Percentiles rank a stretch among this genome's conserved stretches.
Evolutionary conservation across 345 rosid genomes (phyloP).

Genomic region (Draba incana): DNA sequence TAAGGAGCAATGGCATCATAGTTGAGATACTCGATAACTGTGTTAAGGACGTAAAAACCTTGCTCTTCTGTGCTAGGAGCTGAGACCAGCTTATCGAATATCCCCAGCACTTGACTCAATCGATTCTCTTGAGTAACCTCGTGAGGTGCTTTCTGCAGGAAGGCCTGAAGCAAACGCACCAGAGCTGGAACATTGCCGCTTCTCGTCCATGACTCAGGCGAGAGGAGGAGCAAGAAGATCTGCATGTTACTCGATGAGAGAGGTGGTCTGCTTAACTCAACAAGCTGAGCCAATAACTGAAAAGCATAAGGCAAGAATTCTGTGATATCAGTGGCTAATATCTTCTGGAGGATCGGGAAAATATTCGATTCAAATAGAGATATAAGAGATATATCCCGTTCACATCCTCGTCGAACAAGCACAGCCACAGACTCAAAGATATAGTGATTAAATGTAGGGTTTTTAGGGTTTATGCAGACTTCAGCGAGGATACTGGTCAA

Average conservation of each 20-base stretch:
- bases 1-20: constrained; percentile 62
- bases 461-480: constrained; percentile 91
- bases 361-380: constrained; percentile 76
- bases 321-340: constrained; percentile 74
- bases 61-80: constrained; percentile 88
- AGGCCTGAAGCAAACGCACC: constrained; percentile 97
- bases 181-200: constrained; percentile 96
- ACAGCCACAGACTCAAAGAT: constrained; percentile 96
- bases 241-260: constrained; percentile 77
- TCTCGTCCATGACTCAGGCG: constrained; percentile 88
- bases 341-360: constrained; percentile 80
- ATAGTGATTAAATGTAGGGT: constrained; percentile 93
- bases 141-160: constrained; percentile 87
- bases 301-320: constrained; percentile 98
- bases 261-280: constrained; percentile 89
- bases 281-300: constrained; percentile 94
- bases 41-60: constrained; percentile 91
- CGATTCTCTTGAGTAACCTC: constrained; percentile 81
- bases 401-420: constrained; percentile 90
- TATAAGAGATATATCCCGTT: constrained; percentile 69
- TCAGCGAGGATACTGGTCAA: constrained; percentile 74
- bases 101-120: constrained; percentile 81
- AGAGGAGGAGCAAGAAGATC: constrained; percentile 76
- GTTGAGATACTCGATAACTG: constrained; percentile 82
- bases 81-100: constrained; percentile 74